Evolutionary conservation across 2,329 filamentous ascomycete species (phyloP).

Genomic region (Hymenotorrendiella dingleyae): DNA sequence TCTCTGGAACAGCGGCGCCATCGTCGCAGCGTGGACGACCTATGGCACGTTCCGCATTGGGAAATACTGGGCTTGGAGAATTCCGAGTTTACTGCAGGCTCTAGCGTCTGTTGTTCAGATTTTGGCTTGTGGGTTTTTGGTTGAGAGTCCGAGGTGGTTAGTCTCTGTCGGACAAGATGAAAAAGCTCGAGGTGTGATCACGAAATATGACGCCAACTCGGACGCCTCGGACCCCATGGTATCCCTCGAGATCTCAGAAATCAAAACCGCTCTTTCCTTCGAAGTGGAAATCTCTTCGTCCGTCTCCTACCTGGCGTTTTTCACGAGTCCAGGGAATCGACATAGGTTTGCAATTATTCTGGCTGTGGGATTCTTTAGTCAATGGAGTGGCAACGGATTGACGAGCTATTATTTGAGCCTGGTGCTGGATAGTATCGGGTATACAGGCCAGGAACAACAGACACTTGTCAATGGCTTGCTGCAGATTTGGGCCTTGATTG

Average conservation of each 20-base stretch:
- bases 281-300: constrained; percentile 33
- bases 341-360: constrained; percentile 18
- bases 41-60: constrained; percentile 15
- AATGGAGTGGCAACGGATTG: constrained; percentile 22
- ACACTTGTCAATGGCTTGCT: constrained; percentile 21
- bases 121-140: constrained; percentile 9
- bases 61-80: constrained; percentile 22
- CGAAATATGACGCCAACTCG: constrained; percentile 50
- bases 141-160: constrained; percentile 56
- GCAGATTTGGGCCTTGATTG: constrained; percentile 19
- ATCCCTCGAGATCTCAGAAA: constrained; percentile 34
- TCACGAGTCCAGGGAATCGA: constrained; percentile 20
- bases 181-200: constrained; percentile 45
- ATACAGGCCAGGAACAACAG: constrained; percentile 13
- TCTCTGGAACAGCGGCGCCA: constrained; percentile 28
- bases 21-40: constrained; percentile 39
- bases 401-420: constrained; percentile 20
- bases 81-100: constrained; percentile 18
- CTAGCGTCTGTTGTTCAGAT: constrained; percentile 15
- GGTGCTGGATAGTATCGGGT: constrained; percentile 21
- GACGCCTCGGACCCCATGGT: constrained; percentile 42
- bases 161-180: constrained; percentile 46
- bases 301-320: constrained; percentile 16
- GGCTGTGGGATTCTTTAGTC: constrained; percentile 14
- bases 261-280: constrained; percentile 13